Conservation (phyloP, 164 flowering plant species). For the Stephania yunnanensis region DNA sequence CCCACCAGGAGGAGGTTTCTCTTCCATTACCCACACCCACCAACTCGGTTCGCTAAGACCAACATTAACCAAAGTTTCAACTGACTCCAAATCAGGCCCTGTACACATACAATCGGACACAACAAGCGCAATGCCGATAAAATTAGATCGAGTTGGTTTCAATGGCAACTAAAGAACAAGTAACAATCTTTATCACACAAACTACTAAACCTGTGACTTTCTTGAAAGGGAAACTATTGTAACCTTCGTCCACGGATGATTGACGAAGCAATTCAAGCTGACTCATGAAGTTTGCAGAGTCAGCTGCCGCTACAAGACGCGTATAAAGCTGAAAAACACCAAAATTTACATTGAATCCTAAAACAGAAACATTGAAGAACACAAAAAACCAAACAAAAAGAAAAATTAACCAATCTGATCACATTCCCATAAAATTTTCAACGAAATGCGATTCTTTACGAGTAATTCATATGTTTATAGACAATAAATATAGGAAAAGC, state of each 20-base stretch:
- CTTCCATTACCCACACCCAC: constrained; percentile 97
- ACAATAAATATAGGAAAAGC: no score
- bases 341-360: constrained; percentile 10
- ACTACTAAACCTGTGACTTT: constrained; percentile 59
- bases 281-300: constrained; percentile 55
- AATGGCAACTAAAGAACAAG: not conserved
- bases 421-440: no score
- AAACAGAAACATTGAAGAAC: constrained; percentile 34
- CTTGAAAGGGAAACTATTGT: constrained; percentile 55
- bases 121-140: constrained; percentile 3
- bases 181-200: not conserved
- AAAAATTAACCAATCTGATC: no score
- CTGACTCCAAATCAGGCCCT: constrained; percentile 57
- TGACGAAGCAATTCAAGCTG: constrained; percentile 44
- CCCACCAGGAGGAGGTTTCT: constrained; percentile 46
- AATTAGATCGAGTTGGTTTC: not conserved
- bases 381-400: no score
- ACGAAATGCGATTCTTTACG: no score
- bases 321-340: constrained; percentile 48
- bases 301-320: constrained; percentile 59
- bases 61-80: constrained; percentile 57
- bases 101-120: constrained; percentile 13
- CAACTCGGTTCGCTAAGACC: constrained; percentile 65
- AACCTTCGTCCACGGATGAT: constrained; percentile 28
- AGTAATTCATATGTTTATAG: no score